Base-by-base conservation (phyloP, 805 yeast species). In the Yarrowia osloensis region DNA sequence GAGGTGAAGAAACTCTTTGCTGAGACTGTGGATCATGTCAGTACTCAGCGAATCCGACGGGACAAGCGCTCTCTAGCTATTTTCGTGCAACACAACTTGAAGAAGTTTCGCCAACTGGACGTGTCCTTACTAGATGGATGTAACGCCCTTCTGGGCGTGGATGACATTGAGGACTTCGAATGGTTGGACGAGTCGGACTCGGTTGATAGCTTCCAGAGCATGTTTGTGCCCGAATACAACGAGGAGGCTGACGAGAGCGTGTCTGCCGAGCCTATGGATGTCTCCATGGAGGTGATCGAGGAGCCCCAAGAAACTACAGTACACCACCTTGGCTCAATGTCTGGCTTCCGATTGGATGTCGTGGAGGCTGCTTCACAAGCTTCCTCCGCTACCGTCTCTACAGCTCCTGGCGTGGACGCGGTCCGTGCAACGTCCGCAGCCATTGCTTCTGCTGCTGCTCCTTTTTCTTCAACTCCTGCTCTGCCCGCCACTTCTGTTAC, bases 131-230 rank as follows among this genome's bases (percentile, higher is more conserved):
- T 57, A 15, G 63, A 57, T 15, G 40, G 37, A 13, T 57, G 63
- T 8, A 57, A 39, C 35, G 47, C 63, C 11, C 49, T 57, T 29
- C 12, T 57, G 28, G 49, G 49, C 13, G 63, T 57, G n/a, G 49
- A 57, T 15, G 24, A 40, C n/a, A 57, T 57, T 24, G 63, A 39
- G 49, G 63, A 57, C 37, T 57, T 17, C n/a, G 49, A 39, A 57
- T 57, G 63, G 63, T 21, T 57, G 39, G 63, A 57, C 47, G 63
- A 57, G 49, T 17, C 26, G 11, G 63, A 57, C 4, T 37, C 63
- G 26, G 37, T 57, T 9, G 46, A 40, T 4, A 57, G 49, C 37
- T 57, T 22, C 37, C 47, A 40, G 49, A 57, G 63, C 28, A n/a
- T 57, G 49, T 57, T 57, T 40, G 63, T 57, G 26, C 49, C 47